phyloP scores from a whole-genome alignment of 2,329 filamentous ascomycete species.

The Camillea tinctor region DNA sequence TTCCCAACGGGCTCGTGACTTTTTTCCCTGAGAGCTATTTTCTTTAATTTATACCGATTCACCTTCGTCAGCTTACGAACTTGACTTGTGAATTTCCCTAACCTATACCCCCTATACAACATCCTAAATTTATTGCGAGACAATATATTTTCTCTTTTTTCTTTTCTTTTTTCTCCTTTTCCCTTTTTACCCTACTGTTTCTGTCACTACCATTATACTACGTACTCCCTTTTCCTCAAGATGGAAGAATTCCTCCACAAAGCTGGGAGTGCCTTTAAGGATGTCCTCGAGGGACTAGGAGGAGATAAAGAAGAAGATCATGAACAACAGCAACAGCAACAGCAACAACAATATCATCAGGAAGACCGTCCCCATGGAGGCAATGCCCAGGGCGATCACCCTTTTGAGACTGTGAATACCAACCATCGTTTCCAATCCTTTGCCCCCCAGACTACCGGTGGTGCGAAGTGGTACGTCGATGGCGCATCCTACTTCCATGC shows the following conservation, averaged over 20 bases:
- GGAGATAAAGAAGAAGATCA: constrained; percentile 12
- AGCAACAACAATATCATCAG: background rate
- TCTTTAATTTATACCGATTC: background rate
- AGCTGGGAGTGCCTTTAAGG: constrained; percentile 42
- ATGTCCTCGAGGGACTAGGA: constrained; percentile 39
- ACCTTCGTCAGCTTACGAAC: no score
- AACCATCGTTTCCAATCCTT: constrained; percentile 65
- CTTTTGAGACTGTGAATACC: constrained; percentile 37
- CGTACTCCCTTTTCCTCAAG: constrained; percentile 1
- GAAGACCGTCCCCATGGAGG: constrained; percentile 5
- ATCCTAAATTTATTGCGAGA: no score
- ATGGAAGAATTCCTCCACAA: constrained; percentile 46
- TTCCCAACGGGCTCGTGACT: no score
- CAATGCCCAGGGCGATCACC: constrained; percentile 31
- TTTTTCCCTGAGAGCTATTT: no score
- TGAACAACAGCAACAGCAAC: constrained; percentile 4
- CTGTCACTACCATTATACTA: background rate
- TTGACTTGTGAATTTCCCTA: no score
- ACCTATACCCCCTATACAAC: no score
- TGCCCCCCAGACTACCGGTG: constrained; percentile 68
- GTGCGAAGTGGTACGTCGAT: constrained; percentile 87
- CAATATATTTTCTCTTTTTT: background rate
- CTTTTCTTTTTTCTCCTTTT: background rate
- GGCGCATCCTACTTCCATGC: constrained; percentile 84
- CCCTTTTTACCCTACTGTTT: background rate